Conservation (phyloP, 2,329 filamentous ascomycete genomes). For the Tolypocladium sp. region DNA sequence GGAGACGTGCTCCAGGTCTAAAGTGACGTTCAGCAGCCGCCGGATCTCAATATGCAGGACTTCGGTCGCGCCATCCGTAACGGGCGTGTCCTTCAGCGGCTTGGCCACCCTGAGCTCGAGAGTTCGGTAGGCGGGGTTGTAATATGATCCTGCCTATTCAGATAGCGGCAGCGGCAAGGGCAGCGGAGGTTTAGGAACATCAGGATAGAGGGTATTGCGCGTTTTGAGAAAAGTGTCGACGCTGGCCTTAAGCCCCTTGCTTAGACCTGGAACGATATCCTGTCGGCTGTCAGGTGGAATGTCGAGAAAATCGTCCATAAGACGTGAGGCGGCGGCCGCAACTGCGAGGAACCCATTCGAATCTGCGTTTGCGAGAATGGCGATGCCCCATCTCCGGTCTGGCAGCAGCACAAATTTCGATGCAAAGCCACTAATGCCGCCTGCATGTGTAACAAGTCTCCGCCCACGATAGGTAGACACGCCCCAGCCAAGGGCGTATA, state of each 20-base stretch:
- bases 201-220: neutral
- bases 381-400: neutral
- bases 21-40: neutral
- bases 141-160: neutral
- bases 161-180: neutral
- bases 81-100: neutral
- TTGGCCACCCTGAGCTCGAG: neutral
- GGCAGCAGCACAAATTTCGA: neutral
- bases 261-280: neutral
- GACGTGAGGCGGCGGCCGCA: neutral
- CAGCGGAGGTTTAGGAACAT: neutral
- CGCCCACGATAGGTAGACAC: neutral
- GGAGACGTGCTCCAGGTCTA: neutral
- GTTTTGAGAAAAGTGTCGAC: neutral
- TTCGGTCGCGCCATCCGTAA: neutral
- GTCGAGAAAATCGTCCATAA: neutral
- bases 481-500: neutral
- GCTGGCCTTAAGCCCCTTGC: neutral
- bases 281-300: neutral
- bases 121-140: neutral
- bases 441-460: neutral
- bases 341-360: neutral
- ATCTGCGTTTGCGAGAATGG: neutral
- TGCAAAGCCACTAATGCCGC: neutral
- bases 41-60: neutral